phyloP scores from a whole-genome alignment of 2,329 filamentous ascomycete genomes.

The Exserohilum turcica region DNA sequence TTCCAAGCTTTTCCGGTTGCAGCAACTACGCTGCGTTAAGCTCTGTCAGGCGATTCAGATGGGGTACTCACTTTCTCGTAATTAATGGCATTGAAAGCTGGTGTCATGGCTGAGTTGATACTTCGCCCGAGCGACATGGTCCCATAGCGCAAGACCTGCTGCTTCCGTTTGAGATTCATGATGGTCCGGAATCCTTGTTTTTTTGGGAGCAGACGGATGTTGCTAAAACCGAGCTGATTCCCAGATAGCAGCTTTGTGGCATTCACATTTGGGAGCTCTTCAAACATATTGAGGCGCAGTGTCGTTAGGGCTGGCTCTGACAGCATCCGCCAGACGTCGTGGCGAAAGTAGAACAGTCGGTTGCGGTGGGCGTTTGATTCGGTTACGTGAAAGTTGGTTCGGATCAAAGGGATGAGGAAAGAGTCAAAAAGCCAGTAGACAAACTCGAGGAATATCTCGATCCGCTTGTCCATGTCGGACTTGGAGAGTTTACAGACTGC shows the following conservation, averaged over 20 bases:
- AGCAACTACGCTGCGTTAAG: constrained; percentile 30
- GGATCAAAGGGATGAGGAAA: constrained; percentile 81
- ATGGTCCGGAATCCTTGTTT: constrained; percentile 77
- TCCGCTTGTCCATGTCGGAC: constrained; percentile 75
- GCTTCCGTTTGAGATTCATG: constrained; percentile 77
- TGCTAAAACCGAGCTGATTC: constrained; percentile 74
- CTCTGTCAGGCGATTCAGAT: neutral
- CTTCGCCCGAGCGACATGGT: constrained; percentile 63
- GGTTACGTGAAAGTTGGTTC: constrained; percentile 90
- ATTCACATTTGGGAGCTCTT: constrained; percentile 68
- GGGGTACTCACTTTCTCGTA: constrained; percentile 70
- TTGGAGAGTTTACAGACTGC: constrained; percentile 63
- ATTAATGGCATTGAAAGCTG: constrained; percentile 76
- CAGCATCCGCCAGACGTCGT: constrained; percentile 84
- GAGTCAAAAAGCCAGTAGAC: constrained; percentile 95
- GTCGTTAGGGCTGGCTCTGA: constrained; percentile 72
- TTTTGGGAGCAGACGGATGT: constrained; percentile 84
- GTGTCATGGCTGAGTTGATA: constrained; percentile 72
- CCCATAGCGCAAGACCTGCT: constrained; percentile 58
- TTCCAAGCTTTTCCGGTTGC: constrained; percentile 67
- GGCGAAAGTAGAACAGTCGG: constrained; percentile 88
- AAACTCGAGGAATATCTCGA: constrained; percentile 80
- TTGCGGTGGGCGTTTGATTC: constrained; percentile 83
- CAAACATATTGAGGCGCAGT: constrained; percentile 76
- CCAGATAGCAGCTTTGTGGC: constrained; percentile 64